phyloP scores from a whole-genome alignment of 305 asterid species.

The Rubia peregrina region DNA sequence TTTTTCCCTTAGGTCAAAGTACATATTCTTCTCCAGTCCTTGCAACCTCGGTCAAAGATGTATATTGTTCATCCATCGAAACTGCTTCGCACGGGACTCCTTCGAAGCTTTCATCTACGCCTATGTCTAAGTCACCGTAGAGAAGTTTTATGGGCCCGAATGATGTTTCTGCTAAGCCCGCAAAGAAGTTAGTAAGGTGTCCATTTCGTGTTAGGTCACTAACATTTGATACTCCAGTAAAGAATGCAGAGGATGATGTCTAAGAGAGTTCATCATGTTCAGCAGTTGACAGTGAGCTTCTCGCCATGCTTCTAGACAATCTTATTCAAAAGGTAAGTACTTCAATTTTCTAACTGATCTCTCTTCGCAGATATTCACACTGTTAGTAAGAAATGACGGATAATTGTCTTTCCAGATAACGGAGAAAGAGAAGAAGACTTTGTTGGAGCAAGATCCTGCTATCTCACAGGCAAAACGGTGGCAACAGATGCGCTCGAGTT shows the following conservation, averaged over 20 bases:
- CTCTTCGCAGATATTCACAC: neutral
- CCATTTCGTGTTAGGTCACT: conserved; percentile 61
- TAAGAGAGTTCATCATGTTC: conserved; percentile 13
- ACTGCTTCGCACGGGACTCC: conserved; percentile 37
- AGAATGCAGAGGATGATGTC: conserved; percentile 32
- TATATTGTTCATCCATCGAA: conserved; percentile 17
- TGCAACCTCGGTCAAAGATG: conserved; percentile 54
- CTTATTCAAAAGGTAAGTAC: too few relatives aligned
- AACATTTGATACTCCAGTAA: conserved; percentile 67
- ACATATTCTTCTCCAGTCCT: conserved; percentile 20
- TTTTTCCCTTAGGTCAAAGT: conserved; percentile 10
- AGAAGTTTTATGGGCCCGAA: conserved; percentile 66
- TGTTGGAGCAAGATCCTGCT: conserved; percentile 57
- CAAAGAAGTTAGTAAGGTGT: conserved; percentile 50
- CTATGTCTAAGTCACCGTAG: conserved; percentile 44
- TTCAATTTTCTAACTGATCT: too few relatives aligned
- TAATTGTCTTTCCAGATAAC: conserved; percentile 39
- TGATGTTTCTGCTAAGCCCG: conserved; percentile 33
- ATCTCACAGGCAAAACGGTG: conserved; percentile 81
- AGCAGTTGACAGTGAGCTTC: conserved; percentile 32
- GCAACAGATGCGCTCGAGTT: conserved; percentile 47
- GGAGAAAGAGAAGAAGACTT: conserved; percentile 56
- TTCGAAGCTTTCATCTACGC: conserved; percentile 37
- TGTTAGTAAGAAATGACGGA: neutral
- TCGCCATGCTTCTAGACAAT: conserved; percentile 50